Evolutionary conservation across 495 filamentous ascomycete species (phyloP).

Genomic region (Lichenothelia convexa): DNA sequence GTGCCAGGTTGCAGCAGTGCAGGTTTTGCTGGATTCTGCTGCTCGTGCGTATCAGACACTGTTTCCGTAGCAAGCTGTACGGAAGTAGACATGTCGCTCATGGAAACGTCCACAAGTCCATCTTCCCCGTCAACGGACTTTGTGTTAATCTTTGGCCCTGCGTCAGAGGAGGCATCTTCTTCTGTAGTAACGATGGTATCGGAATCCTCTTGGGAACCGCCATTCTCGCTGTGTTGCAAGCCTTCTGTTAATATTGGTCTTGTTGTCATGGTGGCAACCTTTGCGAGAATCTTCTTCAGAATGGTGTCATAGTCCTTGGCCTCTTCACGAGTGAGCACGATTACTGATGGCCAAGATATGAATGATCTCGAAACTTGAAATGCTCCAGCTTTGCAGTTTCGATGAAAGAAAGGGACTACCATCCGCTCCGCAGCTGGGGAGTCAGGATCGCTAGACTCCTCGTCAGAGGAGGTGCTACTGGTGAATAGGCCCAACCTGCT

Average conservation of each 20-base stretch:
- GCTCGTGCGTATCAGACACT: constrained; percentile 14
- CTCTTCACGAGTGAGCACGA: constrained; percentile 43
- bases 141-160: constrained; percentile 50
- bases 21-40: too few relatives aligned
- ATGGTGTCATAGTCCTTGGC: constrained; percentile 39
- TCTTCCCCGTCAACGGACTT: constrained; percentile 76
- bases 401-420: constrained; percentile 64
- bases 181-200: constrained; percentile 54
- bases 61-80: constrained; percentile 14
- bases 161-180: constrained; percentile 54
- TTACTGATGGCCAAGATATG: constrained; percentile 40
- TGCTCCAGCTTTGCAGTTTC: constrained; percentile 31
- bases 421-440: constrained; percentile 49
- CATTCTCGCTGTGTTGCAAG: constrained; percentile 19
- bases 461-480: constrained; percentile 33
- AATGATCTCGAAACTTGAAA: constrained; percentile 24
- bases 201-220: constrained; percentile 36
- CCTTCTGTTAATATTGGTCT: constrained; percentile 36
- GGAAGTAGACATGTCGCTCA: constrained; percentile 40
- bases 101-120: constrained; percentile 75
- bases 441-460: constrained; percentile 37
- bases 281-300: constrained; percentile 38
- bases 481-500: constrained; percentile 21
- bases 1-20: constrained; percentile 29
- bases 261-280: constrained; percentile 42